phyloP scores from a whole-genome alignment of 1,139 yeast species.

The Blastobotrys elegans region DNA sequence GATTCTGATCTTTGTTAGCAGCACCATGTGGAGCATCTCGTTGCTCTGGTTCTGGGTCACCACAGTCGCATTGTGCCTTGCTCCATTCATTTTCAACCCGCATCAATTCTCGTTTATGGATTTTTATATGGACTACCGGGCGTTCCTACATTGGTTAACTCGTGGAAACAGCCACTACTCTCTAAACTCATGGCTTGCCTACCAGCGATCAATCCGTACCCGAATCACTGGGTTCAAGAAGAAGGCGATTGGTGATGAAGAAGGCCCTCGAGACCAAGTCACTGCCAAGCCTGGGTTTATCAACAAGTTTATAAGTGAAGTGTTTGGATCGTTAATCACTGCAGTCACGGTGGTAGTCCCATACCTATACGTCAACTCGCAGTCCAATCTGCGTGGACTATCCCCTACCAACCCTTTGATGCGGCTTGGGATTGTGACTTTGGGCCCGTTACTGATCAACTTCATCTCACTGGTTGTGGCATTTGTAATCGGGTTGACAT shows the following conservation, averaged over 20 bases:
- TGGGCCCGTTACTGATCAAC: constrained; percentile 53
- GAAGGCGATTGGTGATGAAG: constrained; percentile 10
- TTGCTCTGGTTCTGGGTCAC: constrained; percentile 83
- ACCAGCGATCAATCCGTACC: constrained; percentile 49
- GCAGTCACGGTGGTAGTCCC: constrained; percentile 48
- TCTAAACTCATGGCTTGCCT: constrained; percentile 57
- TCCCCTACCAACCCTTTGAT: constrained; percentile 49
- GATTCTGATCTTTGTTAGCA: constrained; percentile 56
- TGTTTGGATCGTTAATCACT: constrained; percentile 45
- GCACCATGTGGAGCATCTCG: constrained; percentile 72
- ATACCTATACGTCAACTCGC: constrained; percentile 65
- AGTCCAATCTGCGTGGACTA: constrained; percentile 52
- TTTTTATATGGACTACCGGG: constrained; percentile 68
- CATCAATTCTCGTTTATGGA: constrained; percentile 71
- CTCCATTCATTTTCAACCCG: constrained; percentile 82
- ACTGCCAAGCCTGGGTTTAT: constrained; percentile 39
- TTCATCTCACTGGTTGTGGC: constrained; percentile 39
- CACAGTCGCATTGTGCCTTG: constrained; percentile 61
- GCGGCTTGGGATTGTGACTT: constrained; percentile 47
- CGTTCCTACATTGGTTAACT: constrained; percentile 61
- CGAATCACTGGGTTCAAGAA: constrained; percentile 64
- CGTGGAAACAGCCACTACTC: constrained; percentile 54
- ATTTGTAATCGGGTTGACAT: constrained; percentile 45
- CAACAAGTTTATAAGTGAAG: constrained; percentile 50
- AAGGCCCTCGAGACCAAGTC: not conserved